Base-by-base conservation (phyloP, 768 basidiomycete species). In the Mycena galericulata region DNA sequence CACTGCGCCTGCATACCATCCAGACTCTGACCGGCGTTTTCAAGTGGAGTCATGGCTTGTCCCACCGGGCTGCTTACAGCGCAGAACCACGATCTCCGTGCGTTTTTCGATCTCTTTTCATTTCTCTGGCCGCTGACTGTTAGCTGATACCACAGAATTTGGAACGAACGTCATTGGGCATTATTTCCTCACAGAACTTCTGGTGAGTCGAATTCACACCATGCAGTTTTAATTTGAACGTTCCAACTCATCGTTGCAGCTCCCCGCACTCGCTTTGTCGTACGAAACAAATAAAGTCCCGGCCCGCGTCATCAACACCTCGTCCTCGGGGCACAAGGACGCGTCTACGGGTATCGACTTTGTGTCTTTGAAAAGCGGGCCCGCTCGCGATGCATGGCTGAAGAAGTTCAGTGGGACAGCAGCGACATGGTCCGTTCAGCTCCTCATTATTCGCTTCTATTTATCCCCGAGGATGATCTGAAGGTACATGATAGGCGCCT, bases 121-220 rank as follows among this genome's bases (percentile, higher is more conserved):
- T 38, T 40, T 27, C 18, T 50, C 18, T 30, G n/a, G n/a, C n/a
- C 11, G 20, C 38, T 11, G 40, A 54, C 7, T 38, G 9, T 5
- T 9, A n/a, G 2, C n/a, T n/a, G n/a, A n/a, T 10, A 32, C 17
- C n/a, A 3, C 46, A 68, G 61, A 84, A 58, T 84, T 82, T 43
- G 83, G 82, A 17, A 81, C 79, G 10, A 82, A 82, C 66, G 79
- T 78, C 24, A 76, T 80, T 36, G 78, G 79, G 63, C 73, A 67
- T 49, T 64, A 62, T 47, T 73, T 69, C 45, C 70, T 79, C 53
- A 77, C 75, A 3, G 49, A 65, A 34, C 68, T 75, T 32, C 74
- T 82, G 0, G 66, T 79, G n/a, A 68, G 78, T 7, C 53, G n/a
- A n/a, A n/a, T n/a, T n/a, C n/a, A n/a, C n/a, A n/a, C n/a, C n/a